Evolutionary conservation across 208 protist genomes (phyloP).

Genomic region (Leishmania arabica): DNA sequence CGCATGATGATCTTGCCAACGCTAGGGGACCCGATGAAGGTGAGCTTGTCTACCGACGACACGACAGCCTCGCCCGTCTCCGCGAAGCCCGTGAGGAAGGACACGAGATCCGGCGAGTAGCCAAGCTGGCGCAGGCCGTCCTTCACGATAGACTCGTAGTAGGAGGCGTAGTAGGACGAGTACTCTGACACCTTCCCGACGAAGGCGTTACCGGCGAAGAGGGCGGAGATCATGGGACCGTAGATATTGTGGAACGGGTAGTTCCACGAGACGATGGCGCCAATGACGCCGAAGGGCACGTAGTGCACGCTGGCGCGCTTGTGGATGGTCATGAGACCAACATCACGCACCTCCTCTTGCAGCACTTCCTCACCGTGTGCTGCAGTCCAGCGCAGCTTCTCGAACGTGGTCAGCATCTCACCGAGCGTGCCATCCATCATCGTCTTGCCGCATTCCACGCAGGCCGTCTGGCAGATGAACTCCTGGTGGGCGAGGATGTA

Average conservation of each 20-base stretch:
- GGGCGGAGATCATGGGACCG: conserved; percentile 92
- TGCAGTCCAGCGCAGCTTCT: conserved; percentile 93
- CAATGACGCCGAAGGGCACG: conserved; percentile 91
- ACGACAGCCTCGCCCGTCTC: conserved; percentile 92
- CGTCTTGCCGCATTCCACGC: conserved; percentile 91
- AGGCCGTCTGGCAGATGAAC: conserved; percentile 87
- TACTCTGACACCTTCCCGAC: conserved; percentile 95
- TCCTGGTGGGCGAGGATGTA: conserved; percentile 84
- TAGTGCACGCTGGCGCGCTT: conserved; percentile 87
- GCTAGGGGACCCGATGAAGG: conserved; percentile 90
- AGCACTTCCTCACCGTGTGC: conserved; percentile 82
- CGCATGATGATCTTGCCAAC: conserved; percentile 93
- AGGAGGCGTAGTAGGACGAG: conserved; percentile 90
- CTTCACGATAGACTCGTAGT: conserved; percentile 92
- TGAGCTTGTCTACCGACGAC: conserved; percentile 91
- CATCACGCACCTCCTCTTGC: conserved; percentile 76
- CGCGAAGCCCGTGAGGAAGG: conserved; percentile 93
- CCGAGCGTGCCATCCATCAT: conserved; percentile 92
- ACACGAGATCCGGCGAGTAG: conserved; percentile 90
- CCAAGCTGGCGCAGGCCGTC: conserved; percentile 86
- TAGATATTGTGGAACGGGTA: conserved; percentile 97
- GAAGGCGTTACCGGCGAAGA: conserved; percentile 95
- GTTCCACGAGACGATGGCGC: conserved; percentile 95
- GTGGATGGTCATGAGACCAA: conserved; percentile 89
- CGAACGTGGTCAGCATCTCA: conserved; percentile 91